Percentiles rank a stretch among this genome's conserved stretches.
phyloP scores from a whole-genome alignment of 257 asterid species.

The Solanum virginianum region DNA sequence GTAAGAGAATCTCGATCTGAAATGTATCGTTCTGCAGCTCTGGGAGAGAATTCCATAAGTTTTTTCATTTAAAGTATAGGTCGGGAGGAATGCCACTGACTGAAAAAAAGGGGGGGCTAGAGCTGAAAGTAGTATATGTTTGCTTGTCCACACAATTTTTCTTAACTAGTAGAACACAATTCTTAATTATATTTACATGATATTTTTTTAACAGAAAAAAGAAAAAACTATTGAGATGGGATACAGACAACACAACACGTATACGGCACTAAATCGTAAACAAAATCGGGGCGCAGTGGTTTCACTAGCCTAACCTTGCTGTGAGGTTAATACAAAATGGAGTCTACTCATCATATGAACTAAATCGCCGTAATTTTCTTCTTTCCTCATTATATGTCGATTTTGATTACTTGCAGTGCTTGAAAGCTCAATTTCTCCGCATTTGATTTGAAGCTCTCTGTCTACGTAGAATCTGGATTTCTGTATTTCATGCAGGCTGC shows the following conservation, averaged over 20 bases:
- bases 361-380: background rate
- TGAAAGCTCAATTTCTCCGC: background rate
- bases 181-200: background rate
- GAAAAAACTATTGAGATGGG: background rate
- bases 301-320: no score
- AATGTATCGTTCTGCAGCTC: no score
- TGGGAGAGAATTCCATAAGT: no score
- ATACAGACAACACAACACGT: background rate
- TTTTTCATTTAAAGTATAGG: no score
- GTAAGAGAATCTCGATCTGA: no score
- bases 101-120: no score
- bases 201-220: background rate
- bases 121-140: no score
- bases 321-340: background rate
- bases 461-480: background rate
- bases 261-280: background rate
- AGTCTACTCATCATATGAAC: background rate
- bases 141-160: no score
- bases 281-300: background rate
- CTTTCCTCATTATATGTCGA: background rate
- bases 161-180: no score
- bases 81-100: no score
- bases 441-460: background rate
- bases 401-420: background rate
- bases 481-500: background rate